Evolutionary conservation across 2,329 filamentous ascomycete genomes (phyloP).

Genomic region (Fusarium xyrophilum): DNA sequence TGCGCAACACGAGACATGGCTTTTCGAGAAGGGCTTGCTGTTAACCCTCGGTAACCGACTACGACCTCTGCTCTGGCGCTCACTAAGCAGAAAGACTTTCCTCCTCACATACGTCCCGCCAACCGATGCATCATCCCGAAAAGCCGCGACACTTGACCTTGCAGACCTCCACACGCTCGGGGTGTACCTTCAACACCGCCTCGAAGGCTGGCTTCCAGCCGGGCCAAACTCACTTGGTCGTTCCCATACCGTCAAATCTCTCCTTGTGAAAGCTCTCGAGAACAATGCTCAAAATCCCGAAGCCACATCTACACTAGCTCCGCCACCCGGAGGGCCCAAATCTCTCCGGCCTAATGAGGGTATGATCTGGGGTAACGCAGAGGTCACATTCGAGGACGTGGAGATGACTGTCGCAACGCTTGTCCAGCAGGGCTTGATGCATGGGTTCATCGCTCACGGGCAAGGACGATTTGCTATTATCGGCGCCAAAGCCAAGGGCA

Average conservation of each 20-base stretch:
- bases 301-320: slow-evolving; percentile 52
- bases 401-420: slow-evolving; percentile 80
- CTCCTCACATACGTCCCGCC: slow-evolving; percentile 78
- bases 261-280: slow-evolving; percentile 60
- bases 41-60: slow-evolving; percentile 78
- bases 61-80: slow-evolving; percentile 84
- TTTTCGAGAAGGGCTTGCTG: slow-evolving; percentile 76
- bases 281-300: slow-evolving; percentile 52
- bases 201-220: slow-evolving; percentile 63
- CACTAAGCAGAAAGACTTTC: slow-evolving; percentile 79
- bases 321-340: slow-evolving; percentile 56
- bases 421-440: slow-evolving; percentile 79
- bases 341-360: slow-evolving; percentile 64
- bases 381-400: slow-evolving; percentile 68
- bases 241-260: slow-evolving; percentile 54
- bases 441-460: slow-evolving; percentile 82
- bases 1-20: slow-evolving; percentile 70
- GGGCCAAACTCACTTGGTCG: slow-evolving; percentile 45
- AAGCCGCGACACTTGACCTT: slow-evolving; percentile 78
- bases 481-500: slow-evolving; percentile 72
- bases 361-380: slow-evolving; percentile 68
- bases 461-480: slow-evolving; percentile 81
- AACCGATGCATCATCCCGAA: slow-evolving; percentile 58
- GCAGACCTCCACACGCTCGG: slow-evolving; percentile 70
- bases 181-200: slow-evolving; percentile 67